Evolutionary conservation across 129 eudicot genomes (phyloP).

Genomic region (Helianthus tuberosus): DNA sequence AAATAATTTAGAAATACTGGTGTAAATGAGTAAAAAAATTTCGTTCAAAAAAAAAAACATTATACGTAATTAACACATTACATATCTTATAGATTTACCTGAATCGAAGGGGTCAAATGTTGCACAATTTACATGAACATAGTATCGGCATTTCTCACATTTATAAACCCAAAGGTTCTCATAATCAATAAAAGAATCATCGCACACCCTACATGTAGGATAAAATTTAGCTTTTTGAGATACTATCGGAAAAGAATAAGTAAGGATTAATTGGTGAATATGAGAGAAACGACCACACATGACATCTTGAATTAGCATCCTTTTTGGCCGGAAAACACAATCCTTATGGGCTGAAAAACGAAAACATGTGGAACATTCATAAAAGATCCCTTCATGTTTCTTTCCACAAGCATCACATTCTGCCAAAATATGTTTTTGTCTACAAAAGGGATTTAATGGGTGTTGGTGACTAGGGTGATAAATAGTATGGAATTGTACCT

Average conservation of each 20-base stretch:
- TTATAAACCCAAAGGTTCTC: conserved; percentile 19
- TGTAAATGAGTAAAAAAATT: no score
- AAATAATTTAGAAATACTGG: no score
- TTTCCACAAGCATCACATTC: not conserved
- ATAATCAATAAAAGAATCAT: not conserved
- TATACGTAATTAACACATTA: not conserved
- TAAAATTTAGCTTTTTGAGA: not conserved
- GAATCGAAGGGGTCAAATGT: not conserved
- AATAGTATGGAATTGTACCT: not conserved
- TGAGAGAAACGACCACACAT: not conserved
- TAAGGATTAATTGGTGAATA: conserved; percentile 16
- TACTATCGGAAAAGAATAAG: conserved; percentile 8
- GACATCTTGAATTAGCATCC: conserved; percentile 1
- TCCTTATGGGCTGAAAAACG: not conserved
- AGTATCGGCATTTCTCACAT: conserved; percentile 15
- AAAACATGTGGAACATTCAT: not conserved
- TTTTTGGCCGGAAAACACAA: not conserved
- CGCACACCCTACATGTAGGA: conserved; percentile 17
- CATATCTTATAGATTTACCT: not conserved
- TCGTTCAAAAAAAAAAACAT: no score
- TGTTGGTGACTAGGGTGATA: conserved; percentile 8
- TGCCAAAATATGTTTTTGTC: not conserved
- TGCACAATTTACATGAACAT: conserved; percentile 22
- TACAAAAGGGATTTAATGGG: not conserved
- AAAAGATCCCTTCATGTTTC: not conserved